These are phyloP conservation scores for Kalaharituber pfeilii DNA, from an alignment of 2,329 filamentous ascomycete species.

Conservation along the genomic window DNA sequence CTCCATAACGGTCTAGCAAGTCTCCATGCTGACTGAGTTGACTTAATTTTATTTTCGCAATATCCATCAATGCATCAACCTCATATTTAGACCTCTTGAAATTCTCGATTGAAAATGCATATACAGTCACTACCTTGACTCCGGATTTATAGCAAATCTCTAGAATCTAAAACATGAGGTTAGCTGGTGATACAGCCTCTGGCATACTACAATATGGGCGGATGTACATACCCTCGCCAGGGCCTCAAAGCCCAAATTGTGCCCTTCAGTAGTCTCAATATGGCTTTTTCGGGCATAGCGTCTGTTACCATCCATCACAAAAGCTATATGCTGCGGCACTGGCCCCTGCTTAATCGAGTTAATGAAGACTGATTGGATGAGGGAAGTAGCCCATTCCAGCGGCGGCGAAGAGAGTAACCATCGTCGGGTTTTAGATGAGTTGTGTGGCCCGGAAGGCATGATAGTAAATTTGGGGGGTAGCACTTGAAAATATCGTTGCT, in stretches of 20 bases:
- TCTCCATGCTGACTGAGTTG: constrained; percentile 89
- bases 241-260: constrained; percentile 89
- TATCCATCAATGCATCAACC: constrained; percentile 91
- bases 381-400: constrained; percentile 69
- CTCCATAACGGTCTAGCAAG: constrained; percentile 80
- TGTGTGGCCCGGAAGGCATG: constrained; percentile 6
- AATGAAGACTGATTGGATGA: constrained; percentile 68
- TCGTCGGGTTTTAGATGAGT: constrained; percentile 26
- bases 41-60: constrained; percentile 85
- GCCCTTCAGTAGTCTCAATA: constrained; percentile 92
- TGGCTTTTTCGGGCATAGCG: constrained; percentile 78
- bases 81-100: constrained; percentile 95
- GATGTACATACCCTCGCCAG: constrained; percentile 54
- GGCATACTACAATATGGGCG: not conserved
- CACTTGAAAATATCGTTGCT: too few relatives aligned
- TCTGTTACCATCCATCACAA: constrained; percentile 97
- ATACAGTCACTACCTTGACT: constrained; percentile 91
- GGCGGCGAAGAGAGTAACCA: constrained; percentile 82
- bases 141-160: constrained; percentile 97
- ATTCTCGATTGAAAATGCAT: constrained; percentile 98
- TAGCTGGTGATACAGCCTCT: too few relatives aligned
- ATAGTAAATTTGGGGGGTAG: too few relatives aligned
- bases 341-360: constrained; percentile 77
- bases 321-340: constrained; percentile 90
- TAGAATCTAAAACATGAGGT: constrained; percentile 56